Percentiles rank a stretch among this genome's conserved stretches.
Conservation (phyloP, 768 basidiomycete genomes). For the Podaxis sp. region DNA sequence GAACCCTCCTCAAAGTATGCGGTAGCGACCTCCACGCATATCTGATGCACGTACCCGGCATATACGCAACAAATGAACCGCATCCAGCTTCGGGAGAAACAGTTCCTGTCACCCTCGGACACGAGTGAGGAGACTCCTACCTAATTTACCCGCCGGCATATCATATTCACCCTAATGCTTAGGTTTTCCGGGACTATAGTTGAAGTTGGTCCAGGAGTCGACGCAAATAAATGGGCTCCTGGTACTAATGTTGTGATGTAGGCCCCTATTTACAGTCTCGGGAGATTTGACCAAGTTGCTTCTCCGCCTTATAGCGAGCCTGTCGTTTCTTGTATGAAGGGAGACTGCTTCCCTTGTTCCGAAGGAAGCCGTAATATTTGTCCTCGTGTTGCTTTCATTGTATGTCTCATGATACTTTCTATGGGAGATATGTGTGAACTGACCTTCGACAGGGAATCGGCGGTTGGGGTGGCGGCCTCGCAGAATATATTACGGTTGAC, state of each 20-base stretch:
- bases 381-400: constrained; percentile 33
- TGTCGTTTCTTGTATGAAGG: constrained; percentile 37
- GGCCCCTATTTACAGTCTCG: neutral
- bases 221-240: constrained; percentile 29
- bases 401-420: constrained; percentile 20
- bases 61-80: constrained; percentile 29
- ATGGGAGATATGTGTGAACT: neutral
- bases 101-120: constrained; percentile 43
- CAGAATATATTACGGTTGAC: constrained; percentile 40
- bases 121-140: constrained; percentile 34
- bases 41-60: constrained; percentile 22
- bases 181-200: constrained; percentile 37
- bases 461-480: constrained; percentile 42
- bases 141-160: neutral
- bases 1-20: constrained; percentile 31
- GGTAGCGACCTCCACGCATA: constrained; percentile 51
- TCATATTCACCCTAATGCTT: neutral
- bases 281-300: neutral
- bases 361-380: constrained; percentile 35
- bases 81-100: constrained; percentile 38
- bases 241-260: constrained; percentile 37
- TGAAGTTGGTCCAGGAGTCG: constrained; percentile 33
- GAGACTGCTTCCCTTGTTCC: constrained; percentile 33
- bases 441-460: constrained; percentile 33
- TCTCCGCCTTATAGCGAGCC: constrained; percentile 34